phyloP scores from a whole-genome alignment of 2,329 filamentous ascomycete genomes.

The Coniochaeta hoffmannii region DNA sequence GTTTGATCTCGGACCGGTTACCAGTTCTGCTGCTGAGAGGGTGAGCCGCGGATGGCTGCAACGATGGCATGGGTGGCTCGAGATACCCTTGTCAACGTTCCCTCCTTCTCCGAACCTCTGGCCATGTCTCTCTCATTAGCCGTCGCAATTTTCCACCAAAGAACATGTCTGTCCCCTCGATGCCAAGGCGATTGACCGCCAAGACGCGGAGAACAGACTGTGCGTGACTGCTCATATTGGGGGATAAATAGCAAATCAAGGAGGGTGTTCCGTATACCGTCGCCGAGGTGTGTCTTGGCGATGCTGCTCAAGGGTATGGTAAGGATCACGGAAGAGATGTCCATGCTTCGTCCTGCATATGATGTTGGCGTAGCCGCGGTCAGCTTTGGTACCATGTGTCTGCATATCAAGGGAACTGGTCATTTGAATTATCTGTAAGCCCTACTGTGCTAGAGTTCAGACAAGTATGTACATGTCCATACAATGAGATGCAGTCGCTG shows the following conservation, averaged over 20 bases:
- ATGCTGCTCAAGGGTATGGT: not conserved
- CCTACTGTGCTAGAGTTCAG: too few relatives aligned
- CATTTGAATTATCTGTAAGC: too few relatives aligned
- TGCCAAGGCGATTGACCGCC: not conserved
- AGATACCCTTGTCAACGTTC: not conserved
- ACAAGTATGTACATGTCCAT: too few relatives aligned
- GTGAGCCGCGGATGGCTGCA: not conserved
- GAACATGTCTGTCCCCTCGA: not conserved
- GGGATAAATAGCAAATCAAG: slow-evolving; percentile 1
- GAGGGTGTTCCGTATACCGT: not conserved
- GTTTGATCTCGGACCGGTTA: not conserved
- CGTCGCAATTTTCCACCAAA: slow-evolving; percentile 1
- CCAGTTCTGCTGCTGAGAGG: not conserved
- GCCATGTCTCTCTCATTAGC: not conserved
- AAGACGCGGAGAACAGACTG: not conserved
- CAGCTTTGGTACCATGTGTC: not conserved
- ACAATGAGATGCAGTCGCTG: too few relatives aligned
- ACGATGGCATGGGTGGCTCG: not conserved
- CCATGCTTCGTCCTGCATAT: not conserved
- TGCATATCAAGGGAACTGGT: not conserved
- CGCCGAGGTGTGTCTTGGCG: not conserved
- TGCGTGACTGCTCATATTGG: not conserved
- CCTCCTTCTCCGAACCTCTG: not conserved
- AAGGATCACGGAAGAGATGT: not conserved
- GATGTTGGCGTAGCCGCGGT: not conserved